Conservation (phyloP, 2,329 filamentous ascomycete species). For the Fusarium sarcochroum region DNA sequence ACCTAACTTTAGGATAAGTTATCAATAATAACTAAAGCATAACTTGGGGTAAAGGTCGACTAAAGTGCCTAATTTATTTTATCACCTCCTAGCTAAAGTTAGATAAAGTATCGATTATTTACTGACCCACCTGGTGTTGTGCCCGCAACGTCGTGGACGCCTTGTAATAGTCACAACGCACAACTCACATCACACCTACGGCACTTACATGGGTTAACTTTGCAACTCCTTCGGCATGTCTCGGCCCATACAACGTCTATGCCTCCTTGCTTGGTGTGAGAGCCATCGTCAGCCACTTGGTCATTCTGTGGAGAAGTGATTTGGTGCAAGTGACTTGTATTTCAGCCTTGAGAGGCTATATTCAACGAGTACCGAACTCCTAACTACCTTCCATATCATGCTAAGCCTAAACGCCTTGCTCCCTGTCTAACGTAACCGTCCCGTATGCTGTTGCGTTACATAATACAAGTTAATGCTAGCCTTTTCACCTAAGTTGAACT, state of each 20-base stretch:
- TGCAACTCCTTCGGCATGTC: slow-evolving; percentile 11
- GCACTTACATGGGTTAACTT: background rate
- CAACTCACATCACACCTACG: no score
- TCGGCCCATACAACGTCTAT: background rate
- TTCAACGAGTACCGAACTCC: slow-evolving; percentile 10
- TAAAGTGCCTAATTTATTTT: no score
- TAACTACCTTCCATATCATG: slow-evolving; percentile 16
- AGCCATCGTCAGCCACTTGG: slow-evolving; percentile 3
- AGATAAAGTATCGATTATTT: no score
- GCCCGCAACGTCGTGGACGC: background rate
- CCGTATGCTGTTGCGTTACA: slow-evolving; percentile 37
- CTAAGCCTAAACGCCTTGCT: slow-evolving; percentile 38
- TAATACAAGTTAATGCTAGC: slow-evolving; percentile 36
- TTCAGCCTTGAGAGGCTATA: slow-evolving; percentile 9
- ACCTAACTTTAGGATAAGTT: no score
- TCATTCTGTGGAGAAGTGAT: background rate
- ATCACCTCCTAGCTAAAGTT: no score
- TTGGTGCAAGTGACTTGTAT: slow-evolving; percentile 8
- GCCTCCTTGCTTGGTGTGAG: slow-evolving; percentile 13
- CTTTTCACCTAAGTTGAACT: slow-evolving; percentile 15
- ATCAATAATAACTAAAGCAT: no score
- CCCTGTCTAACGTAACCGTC: slow-evolving; percentile 32
- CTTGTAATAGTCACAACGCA: background rate
- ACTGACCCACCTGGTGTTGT: no score
- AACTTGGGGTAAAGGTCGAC: no score